Evolutionary conservation across 345 rosid species (phyloP), one percentile per base, ranked within the genome.

Genomic region (Trapa bicornis): DNA sequence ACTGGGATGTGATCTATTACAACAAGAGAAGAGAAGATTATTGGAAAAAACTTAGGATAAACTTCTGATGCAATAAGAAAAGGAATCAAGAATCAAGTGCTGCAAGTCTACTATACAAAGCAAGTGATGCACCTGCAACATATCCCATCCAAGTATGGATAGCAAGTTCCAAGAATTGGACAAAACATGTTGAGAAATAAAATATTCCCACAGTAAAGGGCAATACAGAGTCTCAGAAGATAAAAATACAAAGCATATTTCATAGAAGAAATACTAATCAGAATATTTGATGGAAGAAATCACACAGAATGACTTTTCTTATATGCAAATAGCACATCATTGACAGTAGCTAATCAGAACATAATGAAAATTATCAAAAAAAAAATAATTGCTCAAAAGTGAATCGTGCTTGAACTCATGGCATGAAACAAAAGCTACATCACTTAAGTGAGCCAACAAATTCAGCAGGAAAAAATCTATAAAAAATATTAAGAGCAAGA

Each of bases 291-390:
- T 63, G 17, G 77, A 79, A 80, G 81, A 68, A 72, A 58, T 80
- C 75, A 75, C 38, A 68, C 45, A 54, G 29, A 14, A 7, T 61
- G 71, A 65, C 63, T 50, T 82, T 75, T 72, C 86, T 81, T 73
- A 80, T 75, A 77, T 78, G 84, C 81, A 80, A 83, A 64, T 10
- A 72, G 75, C 72, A 82, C 89, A 85, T 83, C 89, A 85, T 70
- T 0, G 83, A 82, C 57, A 11, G 4, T 45, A 45, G 52, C 66
- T 17, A 56, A 5, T 48, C 17, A 14, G 38, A 66, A 41, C 60
- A 57, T 43, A 47, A 37, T 8, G 8, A 22, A 43, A 17, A 7
- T 37, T 16, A 35, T 56, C 47, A 38, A 54, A 17, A 32, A 17
- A 16, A 54, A 9, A 41, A 39, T 37, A 6, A 8, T 16, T 9